A percentile compares a stretch with the other conserved stretches of the same genome.
These are phyloP conservation scores for Pichia gijzeniarum DNA, from an alignment of 805 yeast genomes.

Conservation along the genomic window DNA sequence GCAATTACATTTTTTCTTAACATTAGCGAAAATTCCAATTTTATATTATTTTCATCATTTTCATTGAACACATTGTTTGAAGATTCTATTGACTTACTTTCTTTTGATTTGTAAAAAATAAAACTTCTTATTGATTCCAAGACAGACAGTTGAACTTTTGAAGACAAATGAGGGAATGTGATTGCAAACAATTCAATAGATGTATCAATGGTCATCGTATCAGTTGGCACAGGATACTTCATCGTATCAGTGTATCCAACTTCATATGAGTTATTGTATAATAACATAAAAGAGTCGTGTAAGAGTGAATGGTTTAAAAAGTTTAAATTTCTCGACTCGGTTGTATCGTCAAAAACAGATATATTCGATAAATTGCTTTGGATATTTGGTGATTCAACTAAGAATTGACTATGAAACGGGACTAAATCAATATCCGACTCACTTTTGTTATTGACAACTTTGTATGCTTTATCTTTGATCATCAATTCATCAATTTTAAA, in stretches of 20 bases:
- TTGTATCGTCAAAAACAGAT: slow-evolving; percentile 31
- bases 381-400: slow-evolving; percentile 28
- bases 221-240: slow-evolving; percentile 36
- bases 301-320: slow-evolving; percentile 37
- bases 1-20: slow-evolving; percentile 41
- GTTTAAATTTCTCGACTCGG: slow-evolving; percentile 25
- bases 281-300: slow-evolving; percentile 35
- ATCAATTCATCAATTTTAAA: slow-evolving; percentile 29
- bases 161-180: slow-evolving; percentile 63
- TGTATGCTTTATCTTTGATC: slow-evolving; percentile 17
- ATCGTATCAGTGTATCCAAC: slow-evolving; percentile 32
- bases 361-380: slow-evolving; percentile 25
- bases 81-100: slow-evolving; percentile 12
- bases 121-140: slow-evolving; percentile 68
- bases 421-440: slow-evolving; percentile 24
- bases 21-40: slow-evolving; percentile 10
- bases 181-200: slow-evolving; percentile 72
- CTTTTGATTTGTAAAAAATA: slow-evolving; percentile 36
- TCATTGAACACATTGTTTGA: slow-evolving; percentile 8
- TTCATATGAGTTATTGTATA: slow-evolving; percentile 23
- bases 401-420: slow-evolving; percentile 20
- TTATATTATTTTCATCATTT: slow-evolving; percentile 10
- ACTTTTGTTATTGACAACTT: neutral
- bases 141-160: slow-evolving; percentile 81
- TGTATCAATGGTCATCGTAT: slow-evolving; percentile 58